Base-by-base conservation (phyloP, 805 yeast genomes). In the Candida hispaniensis region DNA sequence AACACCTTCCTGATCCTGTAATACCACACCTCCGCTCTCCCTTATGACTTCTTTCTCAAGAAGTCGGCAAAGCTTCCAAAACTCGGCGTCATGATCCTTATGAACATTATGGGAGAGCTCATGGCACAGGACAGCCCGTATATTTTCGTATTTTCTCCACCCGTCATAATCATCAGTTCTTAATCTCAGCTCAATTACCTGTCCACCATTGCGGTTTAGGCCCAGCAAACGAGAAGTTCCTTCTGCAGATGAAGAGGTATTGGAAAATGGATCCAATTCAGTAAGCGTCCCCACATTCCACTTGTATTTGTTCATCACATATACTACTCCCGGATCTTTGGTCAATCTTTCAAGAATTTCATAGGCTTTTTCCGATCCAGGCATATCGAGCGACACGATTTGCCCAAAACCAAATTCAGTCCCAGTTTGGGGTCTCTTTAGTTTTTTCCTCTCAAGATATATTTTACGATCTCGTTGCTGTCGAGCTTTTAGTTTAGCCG, bases 161-260 rank as follows among this genome's bases (percentile, higher is more conserved):
- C 64, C 64, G 17, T 50, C 51, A 39, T 58, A 58, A 36, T 44
- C 49, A 40, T 60, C 64, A 8, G 62, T 59, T 14, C 64, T 44
- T 11, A 59, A 44, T 6, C 64, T 51, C 18, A 59, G 47, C 36
- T 52, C 51, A 18, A 59, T 59, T 21, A 44, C 49, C 40, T 55
- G 47, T 9, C 64, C 64, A 17, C 34, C 38, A 39, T 54, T 53
- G 20, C 49, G 39, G 38, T 59, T 59, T 11, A 55, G 45, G 2
- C 64, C 64, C 16, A 59, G 45, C 5, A 44, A 32, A 29, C 50
- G 46, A 8, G 45, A 34, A 3, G 36, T 32, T 14, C 49, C 49
- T 23, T 44, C 39, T 16, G 43, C 51, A 7, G n/a, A 14, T 7
- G 28, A 23, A 8, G 47, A 38, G 5, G 63, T 57, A 43, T 56